Evolutionary conservation across 257 asterid genomes (phyloP).

Genomic region (Cynanchum wilfordii): DNA sequence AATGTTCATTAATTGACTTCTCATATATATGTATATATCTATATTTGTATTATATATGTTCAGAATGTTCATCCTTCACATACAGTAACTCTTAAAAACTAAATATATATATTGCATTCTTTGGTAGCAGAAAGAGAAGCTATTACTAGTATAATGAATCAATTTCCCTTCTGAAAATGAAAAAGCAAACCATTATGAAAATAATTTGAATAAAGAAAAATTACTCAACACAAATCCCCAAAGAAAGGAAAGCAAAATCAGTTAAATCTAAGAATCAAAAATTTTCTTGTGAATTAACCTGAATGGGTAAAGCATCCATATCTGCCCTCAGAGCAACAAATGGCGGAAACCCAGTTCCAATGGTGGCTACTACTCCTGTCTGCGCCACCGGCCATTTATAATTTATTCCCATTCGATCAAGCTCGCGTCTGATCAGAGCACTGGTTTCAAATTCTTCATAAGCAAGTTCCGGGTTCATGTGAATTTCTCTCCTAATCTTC

Average conservation of each 20-base stretch:
- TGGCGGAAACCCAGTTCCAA: conserved; percentile 49
- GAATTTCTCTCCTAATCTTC: conserved; percentile 39
- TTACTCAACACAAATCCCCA: no score
- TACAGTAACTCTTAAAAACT: neutral
- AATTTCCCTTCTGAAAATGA: neutral
- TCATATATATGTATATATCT: no score
- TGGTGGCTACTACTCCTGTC: conserved; percentile 42
- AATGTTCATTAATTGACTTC: neutral
- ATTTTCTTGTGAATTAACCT: conserved; percentile 20
- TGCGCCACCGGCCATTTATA: conserved; percentile 53
- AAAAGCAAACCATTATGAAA: neutral
- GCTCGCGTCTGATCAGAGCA: conserved; percentile 35
- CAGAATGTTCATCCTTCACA: neutral
- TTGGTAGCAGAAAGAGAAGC: neutral
- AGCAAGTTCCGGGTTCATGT: conserved; percentile 49
- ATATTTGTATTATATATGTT: neutral
- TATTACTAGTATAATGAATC: no score
- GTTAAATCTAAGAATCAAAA: neutral
- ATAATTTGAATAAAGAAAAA: neutral
- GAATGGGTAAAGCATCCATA: conserved; percentile 56
- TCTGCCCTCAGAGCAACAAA: conserved; percentile 62
- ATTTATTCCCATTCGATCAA: conserved; percentile 38
- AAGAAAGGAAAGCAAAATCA: neutral
- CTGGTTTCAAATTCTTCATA: conserved; percentile 45
- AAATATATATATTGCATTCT: neutral